Evolutionary conservation across 2,329 filamentous ascomycete genomes (phyloP), one percentile per base, ranked within the genome.

Genomic region (Botrytis tulipae): DNA sequence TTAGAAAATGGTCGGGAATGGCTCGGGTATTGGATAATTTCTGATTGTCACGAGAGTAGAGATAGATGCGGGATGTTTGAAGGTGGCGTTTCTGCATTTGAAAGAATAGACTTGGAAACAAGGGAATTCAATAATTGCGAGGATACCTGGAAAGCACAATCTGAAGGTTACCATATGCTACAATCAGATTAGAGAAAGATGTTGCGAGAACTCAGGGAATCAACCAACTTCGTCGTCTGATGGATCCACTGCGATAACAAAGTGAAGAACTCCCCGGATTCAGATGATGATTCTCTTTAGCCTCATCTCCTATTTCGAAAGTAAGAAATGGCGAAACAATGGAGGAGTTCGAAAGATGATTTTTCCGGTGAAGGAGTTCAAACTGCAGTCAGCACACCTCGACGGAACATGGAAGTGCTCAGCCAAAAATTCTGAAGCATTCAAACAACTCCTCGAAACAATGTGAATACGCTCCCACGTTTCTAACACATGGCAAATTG

Each of bases 371-470:
- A 48, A 62, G 35, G 44, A 35, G 44, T 6, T 48, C 32, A n/a
- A 37, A 66, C 57, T 71, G 69, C 44, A 29, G 54, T 62, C 69
- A 71, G 69, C 40, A 62, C 18, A 70, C 20, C 37, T 12, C 25
- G 51, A 18, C n/a, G 16, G 51, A 57, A 57, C 14, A 16, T 46
- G 22, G 8, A 60, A 70, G 40, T 61, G 16, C 22, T 16, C 69
- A 25, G 20, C 32, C n/a, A 29, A 57, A 35, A 48, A 22, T 63
- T 25, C 25, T 42, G 44, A 62, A 63, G 69, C 59, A 71, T 62
- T n/a, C 44, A 71, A 51, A n/a, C 25, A 29, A 37, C 42, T 35
- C 25, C n/a, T 71, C 42, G 69, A 71, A 71, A 63, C 42, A 62
- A n/a, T 40, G 32, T 29, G 25, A 25, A 42, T 54, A 20, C 25